Evolutionary conservation across 2,329 filamentous ascomycete genomes (phyloP).

Genomic region (Pseudogymnoascus destructans): DNA sequence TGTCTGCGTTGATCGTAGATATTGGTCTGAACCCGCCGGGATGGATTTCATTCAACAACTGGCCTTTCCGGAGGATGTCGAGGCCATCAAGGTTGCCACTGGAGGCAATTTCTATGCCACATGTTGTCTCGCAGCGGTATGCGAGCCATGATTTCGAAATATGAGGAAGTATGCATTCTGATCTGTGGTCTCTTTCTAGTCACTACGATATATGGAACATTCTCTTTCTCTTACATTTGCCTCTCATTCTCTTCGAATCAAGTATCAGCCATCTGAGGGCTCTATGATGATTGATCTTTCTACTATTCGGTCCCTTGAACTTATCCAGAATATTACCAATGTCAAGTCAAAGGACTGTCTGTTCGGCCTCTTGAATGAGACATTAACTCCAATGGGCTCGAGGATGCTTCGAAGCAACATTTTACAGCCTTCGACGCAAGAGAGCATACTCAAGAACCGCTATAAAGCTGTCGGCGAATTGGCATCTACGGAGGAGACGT

Average conservation of each 20-base stretch:
- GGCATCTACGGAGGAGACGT: constrained; percentile 71
- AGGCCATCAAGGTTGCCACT: constrained; percentile 66
- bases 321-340: constrained; percentile 76
- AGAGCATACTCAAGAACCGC: constrained; percentile 52
- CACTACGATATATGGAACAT: constrained; percentile 66
- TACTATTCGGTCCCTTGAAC: constrained; percentile 73
- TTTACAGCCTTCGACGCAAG: constrained; percentile 69
- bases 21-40: constrained; percentile 70
- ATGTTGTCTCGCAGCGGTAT: constrained; percentile 73
- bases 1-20: constrained; percentile 56
- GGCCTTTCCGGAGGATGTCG: constrained; percentile 68
- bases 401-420: constrained; percentile 75
- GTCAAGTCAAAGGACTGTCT: constrained; percentile 69
- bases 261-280: constrained; percentile 76
- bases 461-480: constrained; percentile 79
- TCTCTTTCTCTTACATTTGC: constrained; percentile 56
- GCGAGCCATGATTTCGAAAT: constrained; percentile 22
- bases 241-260: constrained; percentile 69
- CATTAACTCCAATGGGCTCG: constrained; percentile 75
- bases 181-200: constrained; percentile 35
- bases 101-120: constrained; percentile 77
- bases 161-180: neutral
- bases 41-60: constrained; percentile 65
- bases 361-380: constrained; percentile 75
- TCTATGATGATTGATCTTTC: constrained; percentile 93